phyloP scores from a whole-genome alignment of 805 yeast genomes.

The Pichia deserticola region DNA sequence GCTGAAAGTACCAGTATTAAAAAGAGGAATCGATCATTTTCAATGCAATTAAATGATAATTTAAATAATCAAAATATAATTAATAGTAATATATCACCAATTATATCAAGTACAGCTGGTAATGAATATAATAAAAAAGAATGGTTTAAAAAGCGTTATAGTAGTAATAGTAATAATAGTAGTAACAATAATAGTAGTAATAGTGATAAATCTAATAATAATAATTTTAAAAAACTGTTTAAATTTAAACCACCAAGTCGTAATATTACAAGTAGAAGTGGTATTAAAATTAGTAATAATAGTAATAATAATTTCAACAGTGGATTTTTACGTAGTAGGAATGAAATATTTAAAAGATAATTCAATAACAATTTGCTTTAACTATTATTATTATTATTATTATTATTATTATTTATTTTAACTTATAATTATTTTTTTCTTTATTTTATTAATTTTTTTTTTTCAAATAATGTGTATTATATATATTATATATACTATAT shows the following conservation, averaged over 20 bases:
- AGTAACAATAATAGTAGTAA: neutral
- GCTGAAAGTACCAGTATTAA: slow-evolving; percentile 4
- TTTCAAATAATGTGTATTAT: too few relatives aligned
- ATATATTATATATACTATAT: too few relatives aligned
- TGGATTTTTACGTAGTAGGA: neutral
- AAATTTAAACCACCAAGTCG: slow-evolving; percentile 1
- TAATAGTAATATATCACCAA: neutral
- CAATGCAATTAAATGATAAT: neutral
- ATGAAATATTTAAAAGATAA: neutral
- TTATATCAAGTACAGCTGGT: neutral
- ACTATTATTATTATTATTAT: neutral
- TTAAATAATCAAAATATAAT: neutral
- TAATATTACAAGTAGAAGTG: neutral
- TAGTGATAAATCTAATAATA: neutral
- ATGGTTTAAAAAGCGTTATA: neutral
- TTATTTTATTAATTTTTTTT: too few relatives aligned
- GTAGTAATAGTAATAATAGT: neutral
- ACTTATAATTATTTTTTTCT: too few relatives aligned
- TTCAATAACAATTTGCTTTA: neutral
- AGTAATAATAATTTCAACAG: too few relatives aligned
- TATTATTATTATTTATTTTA: neutral
- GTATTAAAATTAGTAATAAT: neutral
- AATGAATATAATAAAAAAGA: too few relatives aligned
- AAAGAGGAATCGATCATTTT: neutral
- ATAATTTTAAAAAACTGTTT: neutral